Percentiles rank a stretch among this genome's conserved stretches.
phyloP scores from a whole-genome alignment of 1,139 yeast species.

The Candida labiduridarum region DNA sequence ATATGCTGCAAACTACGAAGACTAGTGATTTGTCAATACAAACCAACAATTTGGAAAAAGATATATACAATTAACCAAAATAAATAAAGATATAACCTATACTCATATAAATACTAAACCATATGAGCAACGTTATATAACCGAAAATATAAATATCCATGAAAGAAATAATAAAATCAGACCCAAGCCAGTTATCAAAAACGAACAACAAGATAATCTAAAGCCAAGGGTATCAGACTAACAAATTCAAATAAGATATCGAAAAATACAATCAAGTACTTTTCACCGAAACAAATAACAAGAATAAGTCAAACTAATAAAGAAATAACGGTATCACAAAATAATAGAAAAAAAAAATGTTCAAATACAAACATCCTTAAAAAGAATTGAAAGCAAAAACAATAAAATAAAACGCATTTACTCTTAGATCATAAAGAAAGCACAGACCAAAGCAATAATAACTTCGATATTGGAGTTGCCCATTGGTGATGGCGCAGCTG shows the following conservation, averaged over 20 bases:
- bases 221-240: not conserved
- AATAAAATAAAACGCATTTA: not conserved
- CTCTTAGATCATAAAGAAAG: not conserved
- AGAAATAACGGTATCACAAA: not conserved
- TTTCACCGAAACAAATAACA: not conserved
- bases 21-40: not conserved
- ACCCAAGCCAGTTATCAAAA: not conserved
- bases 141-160: not conserved
- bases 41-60: not conserved
- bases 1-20: not conserved
- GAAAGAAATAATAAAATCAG: not conserved
- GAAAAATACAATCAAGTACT: not conserved
- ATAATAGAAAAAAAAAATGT: not conserved
- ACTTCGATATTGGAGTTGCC: not conserved
- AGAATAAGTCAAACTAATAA: not conserved
- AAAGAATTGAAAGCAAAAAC: not conserved
- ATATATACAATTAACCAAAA: not conserved
- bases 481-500: not conserved
- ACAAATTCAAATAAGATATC: not conserved
- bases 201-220: not conserved
- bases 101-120: not conserved
- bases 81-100: not conserved
- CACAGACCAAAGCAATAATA: not conserved
- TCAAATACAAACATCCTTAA: not conserved
- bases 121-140: not conserved